Evolutionary conservation across 2,329 filamentous ascomycete genomes (phyloP).

Genomic region (Diaporthe citrichinensis): DNA sequence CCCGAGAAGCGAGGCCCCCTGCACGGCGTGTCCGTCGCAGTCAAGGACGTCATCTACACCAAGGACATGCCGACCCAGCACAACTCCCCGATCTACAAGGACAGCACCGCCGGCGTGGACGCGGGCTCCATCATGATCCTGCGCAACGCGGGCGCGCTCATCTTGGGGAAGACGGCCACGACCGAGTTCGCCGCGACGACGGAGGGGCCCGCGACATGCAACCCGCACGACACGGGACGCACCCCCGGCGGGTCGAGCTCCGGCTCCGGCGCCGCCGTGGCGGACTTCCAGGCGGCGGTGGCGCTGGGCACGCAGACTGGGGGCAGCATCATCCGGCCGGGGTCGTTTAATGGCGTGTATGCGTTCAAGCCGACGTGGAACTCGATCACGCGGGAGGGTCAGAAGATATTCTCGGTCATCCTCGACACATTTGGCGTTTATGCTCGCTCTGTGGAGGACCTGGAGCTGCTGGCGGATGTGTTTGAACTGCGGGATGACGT

Average conservation of each 20-base stretch:
- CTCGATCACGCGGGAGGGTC: conserved; percentile 72
- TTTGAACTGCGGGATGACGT: conserved; percentile 69
- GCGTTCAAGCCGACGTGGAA: conserved; percentile 78
- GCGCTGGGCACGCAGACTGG: conserved; percentile 76
- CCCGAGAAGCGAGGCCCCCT: conserved; percentile 64
- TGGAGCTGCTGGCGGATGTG: conserved; percentile 67
- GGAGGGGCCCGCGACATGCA: conserved; percentile 67
- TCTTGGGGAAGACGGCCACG: conserved; percentile 73
- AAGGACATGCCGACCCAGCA: conserved; percentile 72
- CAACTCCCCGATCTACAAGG: conserved; percentile 68
- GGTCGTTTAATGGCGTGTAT: conserved; percentile 75
- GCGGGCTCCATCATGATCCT: conserved; percentile 66
- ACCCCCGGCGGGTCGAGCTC: conserved; percentile 79
- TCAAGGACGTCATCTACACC: conserved; percentile 73
- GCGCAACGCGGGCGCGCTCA: conserved; percentile 67
- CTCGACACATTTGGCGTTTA: conserved; percentile 76
- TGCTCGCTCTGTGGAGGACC: conserved; percentile 69
- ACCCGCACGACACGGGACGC: conserved; percentile 65
- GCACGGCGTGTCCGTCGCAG: conserved; percentile 69
- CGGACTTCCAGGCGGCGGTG: conserved; percentile 73
- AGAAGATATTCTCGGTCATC: conserved; percentile 70
- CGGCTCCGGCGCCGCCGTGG: conserved; percentile 76
- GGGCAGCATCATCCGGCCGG: conserved; percentile 75
- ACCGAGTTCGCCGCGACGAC: conserved; percentile 74
- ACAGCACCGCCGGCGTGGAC: conserved; percentile 62